Percentiles rank a stretch among this genome's conserved stretches.
Evolutionary conservation across 495 filamentous ascomycete genomes (phyloP).

Genomic region (Elaphomyces granulatus): DNA sequence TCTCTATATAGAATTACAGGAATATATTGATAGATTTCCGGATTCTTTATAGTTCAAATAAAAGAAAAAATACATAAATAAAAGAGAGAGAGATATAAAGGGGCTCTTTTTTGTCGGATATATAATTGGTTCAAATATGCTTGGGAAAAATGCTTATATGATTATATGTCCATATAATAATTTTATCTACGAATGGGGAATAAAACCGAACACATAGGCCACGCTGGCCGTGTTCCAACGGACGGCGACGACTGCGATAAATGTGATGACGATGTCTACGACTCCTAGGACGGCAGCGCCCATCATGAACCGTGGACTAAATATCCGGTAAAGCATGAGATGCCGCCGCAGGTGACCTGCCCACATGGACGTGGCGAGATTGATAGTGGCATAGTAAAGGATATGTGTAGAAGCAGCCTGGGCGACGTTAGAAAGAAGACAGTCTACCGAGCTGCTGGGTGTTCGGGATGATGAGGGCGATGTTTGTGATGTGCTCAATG

Average conservation of each 20-base stretch:
- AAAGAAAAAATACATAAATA: no score
- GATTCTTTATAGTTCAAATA: no score
- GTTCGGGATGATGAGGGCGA: constrained; percentile 25
- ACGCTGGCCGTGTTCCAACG: constrained; percentile 62
- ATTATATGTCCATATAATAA: no score
- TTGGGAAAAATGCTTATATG: no score
- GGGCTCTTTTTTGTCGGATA: no score
- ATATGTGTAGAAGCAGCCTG: constrained; percentile 58
- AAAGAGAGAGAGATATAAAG: no score
- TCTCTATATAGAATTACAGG: no score
- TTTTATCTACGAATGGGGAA: constrained; percentile 29
- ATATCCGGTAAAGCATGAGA: constrained; percentile 96
- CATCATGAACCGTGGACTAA: constrained; percentile 79
- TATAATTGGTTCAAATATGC: no score
- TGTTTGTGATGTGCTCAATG: constrained; percentile 1
- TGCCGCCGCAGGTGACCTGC: constrained; percentile 76
- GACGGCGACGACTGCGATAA: constrained; percentile 54
- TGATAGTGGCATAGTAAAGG: constrained; percentile 66
- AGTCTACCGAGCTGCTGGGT: constrained; percentile 8
- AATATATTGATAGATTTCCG: no score
- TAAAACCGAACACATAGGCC: constrained; percentile 83
- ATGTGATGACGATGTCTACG: constrained; percentile 58
- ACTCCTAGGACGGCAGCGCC: constrained; percentile 56
- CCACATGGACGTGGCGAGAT: constrained; percentile 74
- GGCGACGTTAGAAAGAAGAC: constrained; percentile 50